Conservation (phyloP, 768 basidiomycete genomes). For the Naganishia vishniacii region DNA sequence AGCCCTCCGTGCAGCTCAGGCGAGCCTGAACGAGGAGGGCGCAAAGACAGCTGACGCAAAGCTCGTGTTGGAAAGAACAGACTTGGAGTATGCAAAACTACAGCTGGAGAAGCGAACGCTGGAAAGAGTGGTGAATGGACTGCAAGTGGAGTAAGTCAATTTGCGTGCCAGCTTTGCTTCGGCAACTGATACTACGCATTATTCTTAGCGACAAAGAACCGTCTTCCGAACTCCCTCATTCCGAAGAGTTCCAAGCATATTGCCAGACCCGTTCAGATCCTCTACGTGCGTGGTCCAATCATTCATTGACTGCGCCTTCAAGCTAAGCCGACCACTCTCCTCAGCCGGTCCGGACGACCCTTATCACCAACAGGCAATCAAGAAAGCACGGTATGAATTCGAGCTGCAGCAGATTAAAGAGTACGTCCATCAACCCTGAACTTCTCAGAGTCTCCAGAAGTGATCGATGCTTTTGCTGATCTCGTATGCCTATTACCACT, state of each 20-base stretch:
- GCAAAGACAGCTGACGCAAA: conserved; percentile 10
- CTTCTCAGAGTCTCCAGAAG: not conserved
- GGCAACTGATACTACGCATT: too few species aligned
- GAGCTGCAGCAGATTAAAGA: conserved; percentile 1
- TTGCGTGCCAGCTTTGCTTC: not conserved
- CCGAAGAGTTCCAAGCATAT: conserved; percentile 14
- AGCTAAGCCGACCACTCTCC: too few species aligned
- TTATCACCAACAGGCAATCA: not conserved
- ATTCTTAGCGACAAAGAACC: not conserved
- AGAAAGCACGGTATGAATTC: conserved; percentile 6
- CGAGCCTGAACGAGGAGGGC: not conserved
- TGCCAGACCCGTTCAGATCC: conserved; percentile 1
- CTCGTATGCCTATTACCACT: not conserved
- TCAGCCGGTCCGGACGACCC: conserved; percentile 3
- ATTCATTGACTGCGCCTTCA: not conserved
- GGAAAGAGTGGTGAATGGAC: not conserved
- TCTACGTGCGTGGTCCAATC: not conserved
- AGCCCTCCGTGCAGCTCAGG: conserved; percentile 1
- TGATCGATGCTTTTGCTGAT: too few species aligned
- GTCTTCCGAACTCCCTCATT: not conserved
- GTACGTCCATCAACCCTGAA: not conserved
- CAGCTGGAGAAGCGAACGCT: conserved; percentile 13
- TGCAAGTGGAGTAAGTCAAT: conserved; percentile 5
- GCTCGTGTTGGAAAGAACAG: conserved; percentile 2
- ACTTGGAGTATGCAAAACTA: conserved; percentile 4